A percentile compares a stretch with the other conserved stretches of the same genome.
Conservation (phyloP, 148 eudicot species). For the Polygonum aviculare region DNA sequence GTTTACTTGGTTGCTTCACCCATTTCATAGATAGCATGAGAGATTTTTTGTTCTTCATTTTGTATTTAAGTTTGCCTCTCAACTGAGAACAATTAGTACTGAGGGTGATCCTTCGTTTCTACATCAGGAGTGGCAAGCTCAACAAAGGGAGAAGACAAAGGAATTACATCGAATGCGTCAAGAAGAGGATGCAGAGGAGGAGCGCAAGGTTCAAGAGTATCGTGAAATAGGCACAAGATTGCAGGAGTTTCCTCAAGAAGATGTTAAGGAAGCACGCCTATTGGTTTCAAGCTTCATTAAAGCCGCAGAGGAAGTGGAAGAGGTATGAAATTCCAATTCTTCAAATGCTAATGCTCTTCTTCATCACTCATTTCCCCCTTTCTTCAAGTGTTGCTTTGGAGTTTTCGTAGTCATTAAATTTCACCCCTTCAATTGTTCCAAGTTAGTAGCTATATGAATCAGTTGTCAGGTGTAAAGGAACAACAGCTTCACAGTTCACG, state of each 20-base stretch:
- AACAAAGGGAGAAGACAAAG: constrained; percentile 68
- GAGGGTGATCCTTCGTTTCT: constrained; percentile 14
- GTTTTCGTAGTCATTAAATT: background rate
- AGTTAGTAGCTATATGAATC: background rate
- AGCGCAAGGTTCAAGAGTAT: constrained; percentile 67
- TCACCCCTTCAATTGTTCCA: background rate
- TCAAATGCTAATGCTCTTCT: background rate
- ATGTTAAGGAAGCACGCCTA: constrained; percentile 54
- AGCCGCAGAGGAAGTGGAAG: constrained; percentile 97
- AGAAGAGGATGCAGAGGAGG: constrained; percentile 94
- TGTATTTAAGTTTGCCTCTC: too few species aligned
- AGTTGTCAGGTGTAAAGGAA: background rate
- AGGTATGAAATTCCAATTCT: constrained; percentile 33
- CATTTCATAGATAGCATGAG: background rate
- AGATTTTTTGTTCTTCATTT: background rate
- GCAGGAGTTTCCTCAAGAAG: constrained; percentile 75
- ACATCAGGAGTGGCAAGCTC: constrained; percentile 87
- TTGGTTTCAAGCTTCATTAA: constrained; percentile 77
- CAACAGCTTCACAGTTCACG: background rate
- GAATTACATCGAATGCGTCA: constrained; percentile 55
- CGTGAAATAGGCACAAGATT: constrained; percentile 72
- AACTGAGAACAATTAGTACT: background rate
- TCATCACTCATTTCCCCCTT: background rate
- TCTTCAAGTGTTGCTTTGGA: constrained; percentile 5
- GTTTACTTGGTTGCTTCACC: background rate